phyloP scores from a whole-genome alignment of 2,329 filamentous ascomycete genomes.

The Emergomyces pasteurianus region DNA sequence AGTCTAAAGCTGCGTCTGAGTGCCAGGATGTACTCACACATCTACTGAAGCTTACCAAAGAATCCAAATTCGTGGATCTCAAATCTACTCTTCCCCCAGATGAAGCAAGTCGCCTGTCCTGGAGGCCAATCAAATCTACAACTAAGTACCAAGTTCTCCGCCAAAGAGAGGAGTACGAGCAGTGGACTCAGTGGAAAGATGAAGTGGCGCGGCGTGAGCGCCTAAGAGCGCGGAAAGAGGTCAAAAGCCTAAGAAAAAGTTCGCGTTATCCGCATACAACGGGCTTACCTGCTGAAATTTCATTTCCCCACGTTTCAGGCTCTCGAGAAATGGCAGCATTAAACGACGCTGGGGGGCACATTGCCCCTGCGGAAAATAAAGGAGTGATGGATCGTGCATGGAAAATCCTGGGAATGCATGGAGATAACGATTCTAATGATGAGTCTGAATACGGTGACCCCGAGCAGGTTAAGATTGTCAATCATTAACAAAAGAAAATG shows the following conservation, averaged over 20 bases:
- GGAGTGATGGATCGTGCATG: conserved; percentile 32
- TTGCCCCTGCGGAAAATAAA: conserved; percentile 18
- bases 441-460: conserved; percentile 1
- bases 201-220: conserved; percentile 29
- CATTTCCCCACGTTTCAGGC: background rate
- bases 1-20: conserved; percentile 26
- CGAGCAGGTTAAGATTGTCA: conserved; percentile 5
- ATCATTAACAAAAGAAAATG: background rate
- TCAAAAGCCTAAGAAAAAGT: conserved; percentile 3
- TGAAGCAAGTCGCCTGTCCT: conserved; percentile 20
- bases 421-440: conserved; percentile 11
- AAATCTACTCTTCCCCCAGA: conserved; percentile 22
- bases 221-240: conserved; percentile 26
- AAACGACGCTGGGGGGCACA: conserved; percentile 7
- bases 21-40: conserved; percentile 31
- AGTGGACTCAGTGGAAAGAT: conserved; percentile 34
- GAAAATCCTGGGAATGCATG: conserved; percentile 29
- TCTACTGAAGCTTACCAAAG: conserved; percentile 32
- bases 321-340: background rate
- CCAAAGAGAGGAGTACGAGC: conserved; percentile 35
- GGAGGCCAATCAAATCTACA: conserved; percentile 33
- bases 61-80: conserved; percentile 29
- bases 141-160: conserved; percentile 32
- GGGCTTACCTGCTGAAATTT: background rate
- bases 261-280: background rate